phyloP scores from a whole-genome alignment of 106 monocot genomes.

The Dendrobium chrysotoxum region DNA sequence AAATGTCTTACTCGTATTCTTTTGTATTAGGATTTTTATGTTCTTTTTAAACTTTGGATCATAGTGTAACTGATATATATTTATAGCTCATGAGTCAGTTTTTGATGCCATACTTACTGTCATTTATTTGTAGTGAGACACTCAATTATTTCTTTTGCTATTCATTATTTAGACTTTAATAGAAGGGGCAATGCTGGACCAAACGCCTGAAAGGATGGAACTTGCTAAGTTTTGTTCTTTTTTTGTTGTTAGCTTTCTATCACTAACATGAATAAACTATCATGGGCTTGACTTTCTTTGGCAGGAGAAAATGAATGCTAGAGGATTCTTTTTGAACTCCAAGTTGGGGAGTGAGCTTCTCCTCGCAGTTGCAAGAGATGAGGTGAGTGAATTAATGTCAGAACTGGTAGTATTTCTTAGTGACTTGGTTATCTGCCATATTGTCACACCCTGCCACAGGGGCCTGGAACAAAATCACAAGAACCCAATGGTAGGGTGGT shows the following conservation, averaged over 20 bases:
- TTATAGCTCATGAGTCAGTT: neutral
- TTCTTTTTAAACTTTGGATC: too few relatives aligned
- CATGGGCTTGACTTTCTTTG: slow-evolving; percentile 8
- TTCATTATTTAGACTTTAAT: slow-evolving; percentile 43
- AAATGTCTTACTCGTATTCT: too few relatives aligned
- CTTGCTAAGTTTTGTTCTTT: slow-evolving; percentile 41
- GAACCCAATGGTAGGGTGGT: too few relatives aligned
- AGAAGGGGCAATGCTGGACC: slow-evolving; percentile 86
- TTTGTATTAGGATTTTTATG: too few relatives aligned
- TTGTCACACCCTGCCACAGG: too few relatives aligned
- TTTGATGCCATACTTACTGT: neutral
- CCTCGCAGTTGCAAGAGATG: slow-evolving; percentile 79
- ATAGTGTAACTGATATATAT: neutral
- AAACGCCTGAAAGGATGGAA: slow-evolving; percentile 78
- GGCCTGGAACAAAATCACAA: too few relatives aligned
- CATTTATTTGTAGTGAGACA: too few relatives aligned
- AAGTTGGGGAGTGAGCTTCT: slow-evolving; percentile 39
- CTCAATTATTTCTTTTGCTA: neutral
- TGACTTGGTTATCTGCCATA: too few relatives aligned
- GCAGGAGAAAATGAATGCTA: slow-evolving; percentile 80
- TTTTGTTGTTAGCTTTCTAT: neutral
- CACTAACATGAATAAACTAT: neutral
- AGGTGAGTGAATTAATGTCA: slow-evolving; percentile 32
- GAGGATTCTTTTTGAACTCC: slow-evolving; percentile 52
- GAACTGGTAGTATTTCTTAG: neutral